These are phyloP conservation scores for Diaporthe eres DNA, from an alignment of 2,329 filamentous ascomycete genomes.

Conservation along the genomic window DNA sequence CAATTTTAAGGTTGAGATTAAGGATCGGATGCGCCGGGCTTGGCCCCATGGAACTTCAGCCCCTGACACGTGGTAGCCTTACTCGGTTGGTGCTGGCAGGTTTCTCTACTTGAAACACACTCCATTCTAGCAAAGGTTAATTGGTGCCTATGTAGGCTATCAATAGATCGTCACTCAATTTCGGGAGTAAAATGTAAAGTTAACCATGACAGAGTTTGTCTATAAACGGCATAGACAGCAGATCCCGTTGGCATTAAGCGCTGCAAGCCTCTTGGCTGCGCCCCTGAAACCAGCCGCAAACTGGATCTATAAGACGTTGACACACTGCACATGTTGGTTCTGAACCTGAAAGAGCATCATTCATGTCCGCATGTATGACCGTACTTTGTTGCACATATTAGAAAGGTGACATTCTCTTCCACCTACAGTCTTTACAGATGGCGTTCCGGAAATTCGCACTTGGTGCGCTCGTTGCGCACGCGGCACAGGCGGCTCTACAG, in stretches of 20 bases:
- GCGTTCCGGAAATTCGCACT: neutral
- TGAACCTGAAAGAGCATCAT: neutral
- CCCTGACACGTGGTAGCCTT: neutral
- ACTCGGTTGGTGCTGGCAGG: neutral
- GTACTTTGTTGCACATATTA: neutral
- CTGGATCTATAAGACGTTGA: neutral
- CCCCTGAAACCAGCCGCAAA: slow-evolving; percentile 3
- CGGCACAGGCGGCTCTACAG: slow-evolving; percentile 28
- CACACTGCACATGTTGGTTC: neutral
- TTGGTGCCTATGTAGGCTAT: slow-evolving; percentile 7
- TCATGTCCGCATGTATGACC: neutral
- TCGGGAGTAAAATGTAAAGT: neutral
- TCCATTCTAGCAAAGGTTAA: slow-evolving; percentile 2
- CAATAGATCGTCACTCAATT: slow-evolving; percentile 8
- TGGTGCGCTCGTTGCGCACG: neutral
- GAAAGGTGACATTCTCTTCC: neutral
- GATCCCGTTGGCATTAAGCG: neutral
- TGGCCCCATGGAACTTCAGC: neutral
- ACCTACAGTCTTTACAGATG: slow-evolving; percentile 28
- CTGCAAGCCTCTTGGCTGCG: neutral
- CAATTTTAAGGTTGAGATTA: slow-evolving; percentile 18
- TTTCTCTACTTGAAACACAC: slow-evolving; percentile 1
- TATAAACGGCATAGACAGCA: slow-evolving; percentile 16
- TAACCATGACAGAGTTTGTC: slow-evolving; percentile 16
- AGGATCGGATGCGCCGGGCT: slow-evolving; percentile 23